Conservation (phyloP, 495 filamentous ascomycete species). For the Penicillium coffeae region DNA sequence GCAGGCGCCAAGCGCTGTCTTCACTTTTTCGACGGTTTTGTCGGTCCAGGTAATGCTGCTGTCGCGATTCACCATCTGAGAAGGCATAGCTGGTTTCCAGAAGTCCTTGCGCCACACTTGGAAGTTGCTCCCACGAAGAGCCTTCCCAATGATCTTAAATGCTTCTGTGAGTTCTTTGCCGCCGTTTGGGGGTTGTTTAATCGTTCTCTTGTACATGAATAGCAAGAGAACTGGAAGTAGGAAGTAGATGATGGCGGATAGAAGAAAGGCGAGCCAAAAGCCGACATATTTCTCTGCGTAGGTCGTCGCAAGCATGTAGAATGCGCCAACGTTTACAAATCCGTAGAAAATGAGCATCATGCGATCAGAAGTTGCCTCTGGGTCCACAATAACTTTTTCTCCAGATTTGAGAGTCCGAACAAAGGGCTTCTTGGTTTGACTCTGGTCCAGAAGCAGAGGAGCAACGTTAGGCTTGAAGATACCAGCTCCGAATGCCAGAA, state of each 20-base stretch:
- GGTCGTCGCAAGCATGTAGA: constrained; percentile 34
- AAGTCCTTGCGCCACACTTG: constrained; percentile 55
- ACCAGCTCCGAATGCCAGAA: constrained; percentile 34
- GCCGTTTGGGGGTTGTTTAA: constrained; percentile 48
- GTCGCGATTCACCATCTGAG: constrained; percentile 47
- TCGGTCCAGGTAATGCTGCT: constrained; percentile 45
- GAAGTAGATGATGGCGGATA: constrained; percentile 48
- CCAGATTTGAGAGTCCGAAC: constrained; percentile 33
- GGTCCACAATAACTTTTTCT: constrained; percentile 40
- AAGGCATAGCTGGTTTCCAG: constrained; percentile 64
- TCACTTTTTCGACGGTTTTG: constrained; percentile 45
- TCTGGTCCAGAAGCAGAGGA: constrained; percentile 35
- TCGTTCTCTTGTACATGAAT: constrained; percentile 42
- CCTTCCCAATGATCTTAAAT: constrained; percentile 49
- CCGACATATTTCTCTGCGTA: constrained; percentile 41
- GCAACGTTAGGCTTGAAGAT: constrained; percentile 41
- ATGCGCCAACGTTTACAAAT: constrained; percentile 37
- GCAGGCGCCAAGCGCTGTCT: constrained; percentile 45
- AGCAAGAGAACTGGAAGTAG: constrained; percentile 49
- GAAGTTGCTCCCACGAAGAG: constrained; percentile 54
- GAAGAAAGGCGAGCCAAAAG: constrained; percentile 33
- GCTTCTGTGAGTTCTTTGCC: constrained; percentile 50
- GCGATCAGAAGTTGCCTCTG: constrained; percentile 28
- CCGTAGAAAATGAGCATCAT: constrained; percentile 38
- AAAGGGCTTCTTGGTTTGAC: constrained; percentile 24